Evolutionary conservation across 2,329 filamentous ascomycete species (phyloP), one percentile per base, ranked within the genome.

Genomic region (Nemania bipapillata): DNA sequence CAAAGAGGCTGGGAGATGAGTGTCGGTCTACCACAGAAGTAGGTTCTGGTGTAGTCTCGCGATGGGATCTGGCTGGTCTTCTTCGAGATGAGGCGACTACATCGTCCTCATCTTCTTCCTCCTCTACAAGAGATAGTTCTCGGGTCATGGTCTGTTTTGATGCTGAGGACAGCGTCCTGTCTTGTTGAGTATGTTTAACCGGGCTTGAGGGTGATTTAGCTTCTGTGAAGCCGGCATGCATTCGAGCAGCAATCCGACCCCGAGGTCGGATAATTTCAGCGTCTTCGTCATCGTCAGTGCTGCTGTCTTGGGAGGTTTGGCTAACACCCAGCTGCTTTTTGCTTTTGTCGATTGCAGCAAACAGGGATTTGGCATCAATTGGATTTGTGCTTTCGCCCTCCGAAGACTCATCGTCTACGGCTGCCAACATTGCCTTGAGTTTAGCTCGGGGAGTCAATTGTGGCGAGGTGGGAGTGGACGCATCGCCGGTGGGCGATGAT

Each of bases 1-100:
- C 85, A 66, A 90, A 90, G 6, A 90, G 83, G 2, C 84, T 84
- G 0, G 87, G 83, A 1, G 84, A 84, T n/a, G 79, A 76, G 17
- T 76, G 77, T 22, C 76, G 77, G 73, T 82, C 15, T 72, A 63
- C 9, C 73, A 72, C 77, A 42, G 73, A 72, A 15, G 72, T 67
- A 17, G 66, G 58, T 74, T 78, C 79, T 69, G 70, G 77, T 42
- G 72, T 75, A 49, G 74, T 45, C 47, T 55, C 53, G 59, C 75
- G 74, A 63, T 70, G 63, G 52, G 73, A 65, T 68, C 72, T 68
- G 62, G 73, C 59, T 71, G 73, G 49, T 67, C 72, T 71, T 69
- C 74, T 74, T 58, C 74, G 74, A 35, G 75, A 72, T 11, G 70
- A 59, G 20, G 71, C 66, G 24, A 42, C 68, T 20, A 75, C 50